Percentiles rank a stretch among this genome's conserved stretches.
phyloP scores from a whole-genome alignment of 1,284 basidiomycete species.

The Ceratobasidium sp. region DNA sequence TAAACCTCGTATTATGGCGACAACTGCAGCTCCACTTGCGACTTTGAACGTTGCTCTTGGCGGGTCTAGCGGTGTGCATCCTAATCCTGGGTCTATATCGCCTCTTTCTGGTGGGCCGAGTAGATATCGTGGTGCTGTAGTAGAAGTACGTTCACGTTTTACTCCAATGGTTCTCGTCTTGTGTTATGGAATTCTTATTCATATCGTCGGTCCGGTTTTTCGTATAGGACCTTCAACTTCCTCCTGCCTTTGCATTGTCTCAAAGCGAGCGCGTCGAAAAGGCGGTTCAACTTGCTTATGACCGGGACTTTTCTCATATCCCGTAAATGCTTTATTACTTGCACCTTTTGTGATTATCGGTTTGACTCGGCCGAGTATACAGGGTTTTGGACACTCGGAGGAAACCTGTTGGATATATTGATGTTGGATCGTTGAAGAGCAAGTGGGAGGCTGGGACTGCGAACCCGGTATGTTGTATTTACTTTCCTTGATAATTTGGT shows the following conservation, averaged over 20 bases:
- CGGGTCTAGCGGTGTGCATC: background rate
- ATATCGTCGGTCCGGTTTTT: background rate
- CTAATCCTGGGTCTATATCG: background rate
- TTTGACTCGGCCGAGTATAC: slow-evolving; percentile 23
- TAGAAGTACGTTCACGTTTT: slow-evolving; percentile 68
- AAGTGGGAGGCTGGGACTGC: slow-evolving; percentile 82
- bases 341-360: background rate
- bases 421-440: slow-evolving; percentile 78
- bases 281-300: slow-evolving; percentile 88
- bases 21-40: slow-evolving; percentile 31
- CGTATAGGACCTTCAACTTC: slow-evolving; percentile 86
- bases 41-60: slow-evolving; percentile 5
- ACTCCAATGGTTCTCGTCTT: slow-evolving; percentile 6
- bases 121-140: slow-evolving; percentile 84
- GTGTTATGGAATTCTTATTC: slow-evolving; percentile 17
- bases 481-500: background rate
- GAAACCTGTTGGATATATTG: slow-evolving; percentile 85
- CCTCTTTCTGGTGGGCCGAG: slow-evolving; percentile 57
- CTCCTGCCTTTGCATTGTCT: slow-evolving; percentile 89
- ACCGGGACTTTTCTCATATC: slow-evolving; percentile 91
- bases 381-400: slow-evolving; percentile 82
- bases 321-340: slow-evolving; percentile 71
- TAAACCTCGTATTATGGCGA: slow-evolving; percentile 3
- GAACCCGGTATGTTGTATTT: slow-evolving; percentile 73
- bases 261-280: slow-evolving; percentile 76